A percentile compares a stretch with the other conserved stretches of the same genome.
Evolutionary conservation across 148 eudicot species (phyloP).

Genomic region (Limonium bicolor): DNA sequence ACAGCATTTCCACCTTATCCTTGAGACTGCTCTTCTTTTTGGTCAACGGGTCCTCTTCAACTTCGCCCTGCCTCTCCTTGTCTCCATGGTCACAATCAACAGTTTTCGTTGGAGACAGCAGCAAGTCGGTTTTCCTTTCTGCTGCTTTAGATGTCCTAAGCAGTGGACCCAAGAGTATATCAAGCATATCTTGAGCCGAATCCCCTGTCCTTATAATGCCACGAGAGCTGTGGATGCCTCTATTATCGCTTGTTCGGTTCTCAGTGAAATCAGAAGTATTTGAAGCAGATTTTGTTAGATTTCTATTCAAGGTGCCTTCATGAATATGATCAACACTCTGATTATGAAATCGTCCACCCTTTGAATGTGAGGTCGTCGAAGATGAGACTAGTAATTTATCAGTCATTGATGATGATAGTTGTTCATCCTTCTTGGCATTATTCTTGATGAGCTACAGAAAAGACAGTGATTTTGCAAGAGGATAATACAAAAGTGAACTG

Average conservation of each 20-base stretch:
- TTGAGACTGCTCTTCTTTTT: slow-evolving; percentile 55
- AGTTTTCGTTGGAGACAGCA: slow-evolving; percentile 2
- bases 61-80: too few species aligned
- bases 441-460: slow-evolving; percentile 28
- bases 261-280: slow-evolving; percentile 4
- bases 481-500: not conserved
- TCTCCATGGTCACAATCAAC: slow-evolving; percentile 10
- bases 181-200: slow-evolving; percentile 52
- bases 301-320: slow-evolving; percentile 1
- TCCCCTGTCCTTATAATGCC: slow-evolving; percentile 26
- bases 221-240: slow-evolving; percentile 6
- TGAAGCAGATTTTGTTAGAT: slow-evolving; percentile 10
- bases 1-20: slow-evolving; percentile 36
- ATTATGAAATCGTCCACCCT: slow-evolving; percentile 5
- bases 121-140: slow-evolving; percentile 5
- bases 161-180: slow-evolving; percentile 50
- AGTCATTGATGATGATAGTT: slow-evolving; percentile 7
- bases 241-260: slow-evolving; percentile 11
- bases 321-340: slow-evolving; percentile 1
- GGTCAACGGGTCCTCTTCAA: slow-evolving; percentile 16
- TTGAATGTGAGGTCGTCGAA: slow-evolving; percentile 1
- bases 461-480: not conserved
- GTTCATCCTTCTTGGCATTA: slow-evolving; percentile 17
- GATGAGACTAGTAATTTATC: slow-evolving; percentile 1
- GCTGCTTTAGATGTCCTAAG: slow-evolving; percentile 22